These are phyloP conservation scores for Anthoceros angustus DNA, from an alignment of 225 moss, liverwort and hornwort species.

Conservation along the genomic window DNA sequence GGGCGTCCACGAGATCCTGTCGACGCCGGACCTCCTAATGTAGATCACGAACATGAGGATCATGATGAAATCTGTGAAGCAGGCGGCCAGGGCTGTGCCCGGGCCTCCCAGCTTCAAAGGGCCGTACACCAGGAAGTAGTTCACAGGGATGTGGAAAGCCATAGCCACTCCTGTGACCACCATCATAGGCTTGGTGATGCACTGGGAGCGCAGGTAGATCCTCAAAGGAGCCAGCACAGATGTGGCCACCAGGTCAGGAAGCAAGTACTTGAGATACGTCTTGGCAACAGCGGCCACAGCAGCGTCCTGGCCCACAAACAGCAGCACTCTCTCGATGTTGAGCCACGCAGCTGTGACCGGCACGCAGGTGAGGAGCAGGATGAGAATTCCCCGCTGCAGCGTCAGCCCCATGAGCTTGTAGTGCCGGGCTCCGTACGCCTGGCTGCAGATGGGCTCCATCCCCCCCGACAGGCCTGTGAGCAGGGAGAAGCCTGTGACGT, in stretches of 20 bases:
- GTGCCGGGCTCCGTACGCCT: conserved; percentile 31
- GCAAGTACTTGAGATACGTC: not conserved
- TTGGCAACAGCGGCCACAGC: not conserved
- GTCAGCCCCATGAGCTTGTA: conserved; percentile 19
- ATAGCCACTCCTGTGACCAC: not conserved
- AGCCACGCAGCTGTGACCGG: not conserved
- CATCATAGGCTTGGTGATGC: not conserved
- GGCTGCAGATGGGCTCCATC: conserved; percentile 38
- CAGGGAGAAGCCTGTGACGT: conserved; percentile 37
- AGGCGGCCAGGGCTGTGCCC: not conserved
- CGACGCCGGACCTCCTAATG: too few species aligned
- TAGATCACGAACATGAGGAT: too few species aligned
- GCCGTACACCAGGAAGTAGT: not conserved
- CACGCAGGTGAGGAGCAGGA: not conserved
- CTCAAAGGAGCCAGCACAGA: not conserved
- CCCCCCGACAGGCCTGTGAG: conserved; percentile 30
- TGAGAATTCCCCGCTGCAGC: not conserved
- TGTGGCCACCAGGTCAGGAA: not conserved
- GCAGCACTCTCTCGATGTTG: not conserved
- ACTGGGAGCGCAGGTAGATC: not conserved
- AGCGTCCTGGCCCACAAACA: not conserved
- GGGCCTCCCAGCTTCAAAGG: not conserved
- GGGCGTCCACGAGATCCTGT: too few species aligned
- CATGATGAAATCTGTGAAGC: not conserved
- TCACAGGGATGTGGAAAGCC: not conserved